A percentile compares a stretch with the other conserved stretches of the same genome.
These are phyloP conservation scores for Lagenidium giganteum DNA, from an alignment of 352 stramenopile species.

Conservation along the genomic window DNA sequence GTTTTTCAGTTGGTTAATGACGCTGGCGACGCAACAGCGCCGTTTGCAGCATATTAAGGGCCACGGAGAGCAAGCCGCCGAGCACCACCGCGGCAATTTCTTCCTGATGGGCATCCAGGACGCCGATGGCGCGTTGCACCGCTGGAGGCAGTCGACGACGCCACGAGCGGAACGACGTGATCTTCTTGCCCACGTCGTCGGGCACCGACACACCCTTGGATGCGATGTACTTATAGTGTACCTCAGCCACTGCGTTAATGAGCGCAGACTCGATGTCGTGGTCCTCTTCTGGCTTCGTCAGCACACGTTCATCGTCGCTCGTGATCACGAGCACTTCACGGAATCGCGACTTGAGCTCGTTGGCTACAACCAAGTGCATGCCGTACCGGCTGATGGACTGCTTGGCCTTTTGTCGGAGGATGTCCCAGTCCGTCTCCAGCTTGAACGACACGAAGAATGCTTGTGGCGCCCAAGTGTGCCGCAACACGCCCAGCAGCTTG, in stretches of 20 bases:
- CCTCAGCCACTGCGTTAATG: conserved; percentile 51
- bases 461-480: conserved; percentile 89
- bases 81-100: conserved; percentile 70
- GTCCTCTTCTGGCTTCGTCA: conserved; percentile 51
- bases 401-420: conserved; percentile 92
- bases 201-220: conserved; percentile 52
- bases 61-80: conserved; percentile 61
- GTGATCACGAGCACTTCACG: conserved; percentile 84
- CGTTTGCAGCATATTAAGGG: conserved; percentile 74
- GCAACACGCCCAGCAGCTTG: conserved; percentile 93
- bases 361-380: conserved; percentile 97
- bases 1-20: too few species aligned
- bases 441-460: conserved; percentile 98
- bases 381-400: conserved; percentile 92
- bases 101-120: conserved; percentile 61
- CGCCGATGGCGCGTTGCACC: conserved; percentile 31
- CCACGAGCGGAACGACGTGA: conserved; percentile 29
- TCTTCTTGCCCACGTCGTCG: conserved; percentile 34
- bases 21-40: too few species aligned
- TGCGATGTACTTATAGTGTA: conserved; percentile 74
- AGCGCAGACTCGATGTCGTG: conserved; percentile 61
- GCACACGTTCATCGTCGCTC: conserved; percentile 35
- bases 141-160: conserved; percentile 31
- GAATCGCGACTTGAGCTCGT: conserved; percentile 94
- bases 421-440: conserved; percentile 95